Evolutionary conservation across 768 basidiomycete species (phyloP).

Genomic region (Pleurotus pulmonarius): DNA sequence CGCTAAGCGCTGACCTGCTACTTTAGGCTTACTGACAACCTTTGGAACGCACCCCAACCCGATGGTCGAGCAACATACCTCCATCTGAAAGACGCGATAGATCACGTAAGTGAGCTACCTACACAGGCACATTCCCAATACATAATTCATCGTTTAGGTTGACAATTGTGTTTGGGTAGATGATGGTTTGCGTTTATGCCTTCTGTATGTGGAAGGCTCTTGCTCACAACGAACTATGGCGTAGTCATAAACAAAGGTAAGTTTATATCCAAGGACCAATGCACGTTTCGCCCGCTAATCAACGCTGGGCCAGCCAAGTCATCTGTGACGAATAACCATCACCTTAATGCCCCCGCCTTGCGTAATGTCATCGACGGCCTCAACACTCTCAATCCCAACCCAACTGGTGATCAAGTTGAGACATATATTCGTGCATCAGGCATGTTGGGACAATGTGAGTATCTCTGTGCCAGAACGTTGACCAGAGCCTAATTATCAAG

Average conservation of each 20-base stretch:
- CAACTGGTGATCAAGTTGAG: neutral
- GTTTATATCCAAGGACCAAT: too few species aligned
- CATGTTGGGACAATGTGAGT: neutral
- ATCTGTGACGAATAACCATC: neutral
- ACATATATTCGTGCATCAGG: neutral
- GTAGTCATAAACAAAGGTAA: too few species aligned
- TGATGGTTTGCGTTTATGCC: neutral
- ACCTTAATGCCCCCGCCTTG: neutral
- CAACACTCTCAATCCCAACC: neutral
- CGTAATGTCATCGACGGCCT: neutral
- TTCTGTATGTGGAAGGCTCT: too few species aligned
- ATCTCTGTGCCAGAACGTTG: neutral
- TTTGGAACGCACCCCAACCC: neutral
- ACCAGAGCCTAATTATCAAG: too few species aligned
- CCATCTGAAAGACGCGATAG: neutral
- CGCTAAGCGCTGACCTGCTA: neutral
- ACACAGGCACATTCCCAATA: neutral
- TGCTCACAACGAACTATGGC: too few species aligned
- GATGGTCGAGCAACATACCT: neutral
- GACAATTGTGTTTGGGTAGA: constrained; percentile 1
- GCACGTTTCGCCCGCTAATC: too few species aligned
- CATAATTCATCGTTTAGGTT: neutral
- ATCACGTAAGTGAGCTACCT: neutral
- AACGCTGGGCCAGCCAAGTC: neutral
- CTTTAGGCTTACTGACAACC: neutral